Base-by-base conservation (phyloP, 768 basidiomycete genomes). In the Coprinellus aureogranulatus region DNA sequence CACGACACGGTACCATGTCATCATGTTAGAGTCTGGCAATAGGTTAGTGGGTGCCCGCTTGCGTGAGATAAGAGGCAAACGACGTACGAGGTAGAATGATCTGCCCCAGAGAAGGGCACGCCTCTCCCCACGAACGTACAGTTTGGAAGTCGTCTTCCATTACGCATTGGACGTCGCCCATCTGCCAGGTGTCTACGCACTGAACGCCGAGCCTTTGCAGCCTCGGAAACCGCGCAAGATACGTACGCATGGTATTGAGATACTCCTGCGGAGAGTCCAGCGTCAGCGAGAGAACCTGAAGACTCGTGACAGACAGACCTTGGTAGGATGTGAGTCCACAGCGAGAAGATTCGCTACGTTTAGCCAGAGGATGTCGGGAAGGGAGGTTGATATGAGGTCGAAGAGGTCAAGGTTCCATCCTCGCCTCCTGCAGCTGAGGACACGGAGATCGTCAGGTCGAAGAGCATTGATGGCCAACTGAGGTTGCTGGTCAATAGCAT, bases 341-440 rank as follows among this genome's bases (percentile, higher is more conserved):
- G 72, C 61, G 25, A 76, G 67, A 18, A 76, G 57, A 53, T 78
- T 78, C 37, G 69, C 71, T 25, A 78, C 57, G 46, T 68, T 69
- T 20, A 78, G 59, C 10, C 65, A 67, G 28, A 70, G 65, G 12
- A 76, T 65, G 50, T 73, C 66, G 1, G 73, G 74, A 3, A 78
- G 63, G 30, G 64, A 65, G 3, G 57, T 40, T 9, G 77, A 71
- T 20, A 76, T 65, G n/a, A 65, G 57, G 8, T 71, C 70, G 6
- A 78, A 59, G 14, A 77, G 57, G 53, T 76, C 77, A 39, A 72
- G 55, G 56, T 78, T 78, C 75, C 77, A 76, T 0, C 75, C 74
- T 50, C 72, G 62, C 23, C 74, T 61, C 18, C 71, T 67, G 57
- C 75, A 76, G 54, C 69, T 68, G 53, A 78, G 64, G 12, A 77